Percentiles rank a stretch among this genome's conserved stretches.
These are phyloP conservation scores for Arthrinium phaeospermum DNA, from an alignment of 2,329 filamentous ascomycete genomes.

Conservation along the genomic window DNA sequence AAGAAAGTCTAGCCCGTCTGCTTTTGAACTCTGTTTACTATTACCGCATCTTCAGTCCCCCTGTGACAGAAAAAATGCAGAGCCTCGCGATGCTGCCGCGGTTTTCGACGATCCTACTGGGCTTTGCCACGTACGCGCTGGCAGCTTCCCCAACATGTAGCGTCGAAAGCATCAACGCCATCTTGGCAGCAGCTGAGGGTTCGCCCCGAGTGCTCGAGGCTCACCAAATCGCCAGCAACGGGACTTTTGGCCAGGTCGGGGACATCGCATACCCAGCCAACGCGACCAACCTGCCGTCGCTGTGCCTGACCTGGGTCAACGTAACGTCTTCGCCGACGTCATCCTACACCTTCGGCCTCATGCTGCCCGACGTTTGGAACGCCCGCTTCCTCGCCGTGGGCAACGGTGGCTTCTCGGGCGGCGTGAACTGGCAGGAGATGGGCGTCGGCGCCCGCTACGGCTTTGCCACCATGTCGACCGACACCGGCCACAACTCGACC, in stretches of 20 bases:
- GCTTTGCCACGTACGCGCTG: not conserved
- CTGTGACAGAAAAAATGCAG: not conserved
- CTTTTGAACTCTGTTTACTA: not conserved
- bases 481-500: constrained; percentile 38
- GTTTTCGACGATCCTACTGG: not conserved
- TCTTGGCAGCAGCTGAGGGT: not conserved
- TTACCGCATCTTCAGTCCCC: not conserved
- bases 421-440: constrained; percentile 40
- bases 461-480: constrained; percentile 40
- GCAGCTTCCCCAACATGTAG: not conserved
- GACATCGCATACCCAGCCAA: constrained; percentile 31
- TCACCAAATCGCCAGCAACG: not conserved
- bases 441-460: constrained; percentile 34
- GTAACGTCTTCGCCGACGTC: constrained; percentile 36
- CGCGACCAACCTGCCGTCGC: constrained; percentile 38
- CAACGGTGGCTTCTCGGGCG: constrained; percentile 40
- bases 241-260: constrained; percentile 18
- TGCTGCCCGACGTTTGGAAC: constrained; percentile 41
- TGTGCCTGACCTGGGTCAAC: constrained; percentile 41
- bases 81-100: not conserved
- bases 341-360: constrained; percentile 40
- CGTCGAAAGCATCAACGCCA: not conserved
- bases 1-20: not conserved
- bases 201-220: not conserved
- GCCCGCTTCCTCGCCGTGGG: constrained; percentile 39